These are phyloP conservation scores for Kuraishia hungarica DNA, from an alignment of 805 yeast genomes.

Conservation along the genomic window DNA sequence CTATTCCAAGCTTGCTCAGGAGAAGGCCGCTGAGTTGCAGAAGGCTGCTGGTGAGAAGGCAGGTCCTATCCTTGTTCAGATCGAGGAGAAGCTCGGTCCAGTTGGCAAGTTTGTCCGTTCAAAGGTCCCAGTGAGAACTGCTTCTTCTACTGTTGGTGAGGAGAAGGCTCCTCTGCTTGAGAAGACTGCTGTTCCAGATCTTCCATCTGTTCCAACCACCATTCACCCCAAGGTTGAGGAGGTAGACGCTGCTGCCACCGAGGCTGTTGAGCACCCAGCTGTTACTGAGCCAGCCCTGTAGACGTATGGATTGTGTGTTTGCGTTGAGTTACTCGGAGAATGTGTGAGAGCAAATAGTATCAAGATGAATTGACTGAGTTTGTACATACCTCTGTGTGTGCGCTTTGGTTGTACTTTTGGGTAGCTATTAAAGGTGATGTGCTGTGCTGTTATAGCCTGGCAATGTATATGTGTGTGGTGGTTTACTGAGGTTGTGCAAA, in stretches of 20 bases:
- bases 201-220: conserved; percentile 1
- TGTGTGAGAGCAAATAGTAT: background rate
- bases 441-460: background rate
- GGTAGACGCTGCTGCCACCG: background rate
- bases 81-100: conserved; percentile 58
- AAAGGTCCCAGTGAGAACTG: conserved; percentile 58
- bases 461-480: background rate
- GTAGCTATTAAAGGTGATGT: background rate
- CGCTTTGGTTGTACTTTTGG: too few species aligned
- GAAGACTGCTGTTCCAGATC: background rate
- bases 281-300: background rate
- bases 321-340: background rate
- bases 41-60: conserved; percentile 30
- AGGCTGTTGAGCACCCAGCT: background rate
- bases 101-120: conserved; percentile 50
- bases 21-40: conserved; percentile 36
- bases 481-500: background rate
- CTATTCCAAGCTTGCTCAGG: conserved; percentile 36
- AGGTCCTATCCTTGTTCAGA: conserved; percentile 50
- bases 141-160: conserved; percentile 55
- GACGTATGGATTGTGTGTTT: background rate
- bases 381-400: too few species aligned
- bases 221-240: background rate
- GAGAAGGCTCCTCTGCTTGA: background rate
- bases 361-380: background rate